phyloP scores from a whole-genome alignment of 768 basidiomycete genomes.

The Kondoa malvinella region DNA sequence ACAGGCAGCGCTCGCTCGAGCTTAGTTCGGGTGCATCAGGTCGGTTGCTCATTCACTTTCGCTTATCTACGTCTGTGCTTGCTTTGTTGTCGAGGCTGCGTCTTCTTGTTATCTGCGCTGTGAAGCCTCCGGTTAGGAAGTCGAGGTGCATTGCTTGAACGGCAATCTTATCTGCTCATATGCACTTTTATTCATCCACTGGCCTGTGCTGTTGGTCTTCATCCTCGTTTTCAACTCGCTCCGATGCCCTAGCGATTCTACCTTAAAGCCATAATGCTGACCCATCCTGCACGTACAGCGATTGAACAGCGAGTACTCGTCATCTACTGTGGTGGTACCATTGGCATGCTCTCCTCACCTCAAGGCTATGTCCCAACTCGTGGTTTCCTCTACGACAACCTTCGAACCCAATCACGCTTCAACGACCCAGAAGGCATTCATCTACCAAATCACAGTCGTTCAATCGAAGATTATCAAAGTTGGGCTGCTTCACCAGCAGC shows the following conservation, averaged over 20 bases:
- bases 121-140: neutral
- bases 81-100: neutral
- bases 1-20: neutral
- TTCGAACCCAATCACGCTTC: conserved; percentile 67
- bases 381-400: conserved; percentile 29
- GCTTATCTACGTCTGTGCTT: neutral
- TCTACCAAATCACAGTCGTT: conserved; percentile 59
- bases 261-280: too few species aligned
- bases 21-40: neutral
- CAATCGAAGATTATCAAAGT: conserved; percentile 59
- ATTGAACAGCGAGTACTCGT: neutral
- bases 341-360: conserved; percentile 13
- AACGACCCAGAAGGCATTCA: conserved; percentile 81
- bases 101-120: neutral
- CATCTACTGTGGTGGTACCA: conserved; percentile 12
- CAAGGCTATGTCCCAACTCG: conserved; percentile 12
- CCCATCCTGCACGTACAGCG: too few species aligned
- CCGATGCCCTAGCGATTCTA: neutral
- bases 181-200: neutral
- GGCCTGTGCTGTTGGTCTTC: neutral
- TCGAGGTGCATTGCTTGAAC: neutral
- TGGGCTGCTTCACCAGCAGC: conserved; percentile 36
- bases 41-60: neutral
- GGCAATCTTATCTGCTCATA: neutral
- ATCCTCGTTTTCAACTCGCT: neutral